phyloP scores from a whole-genome alignment of 176 grass and related monocot genomes.

The Leersia perrieri region DNA sequence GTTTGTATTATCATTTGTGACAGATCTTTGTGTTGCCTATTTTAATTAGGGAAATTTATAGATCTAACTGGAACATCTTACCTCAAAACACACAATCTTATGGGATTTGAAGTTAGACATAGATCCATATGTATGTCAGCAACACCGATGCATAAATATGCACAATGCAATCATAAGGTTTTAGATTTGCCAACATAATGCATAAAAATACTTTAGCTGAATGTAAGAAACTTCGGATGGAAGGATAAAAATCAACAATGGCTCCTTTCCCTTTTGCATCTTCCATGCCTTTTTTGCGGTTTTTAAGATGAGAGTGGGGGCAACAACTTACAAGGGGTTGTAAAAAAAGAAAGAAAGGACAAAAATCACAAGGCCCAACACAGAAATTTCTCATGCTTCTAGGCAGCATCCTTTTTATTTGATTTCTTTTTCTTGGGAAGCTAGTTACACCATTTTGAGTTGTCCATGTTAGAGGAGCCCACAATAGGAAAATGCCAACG shows the following conservation, averaged over 20 bases:
- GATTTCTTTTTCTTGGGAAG: constrained; percentile 35
- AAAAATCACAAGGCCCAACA: constrained; percentile 44
- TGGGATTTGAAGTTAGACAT: constrained; percentile 13
- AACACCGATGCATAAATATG: not conserved
- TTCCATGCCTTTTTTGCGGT: constrained; percentile 33
- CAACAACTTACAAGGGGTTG: constrained; percentile 34
- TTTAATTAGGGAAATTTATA: not conserved
- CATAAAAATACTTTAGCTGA: not conserved
- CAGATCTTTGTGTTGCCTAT: not conserved
- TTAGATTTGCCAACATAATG: constrained; percentile 24
- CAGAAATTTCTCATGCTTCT: constrained; percentile 47
- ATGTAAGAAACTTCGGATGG: constrained; percentile 22
- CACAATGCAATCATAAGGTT: constrained; percentile 4
- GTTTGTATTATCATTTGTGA: not conserved
- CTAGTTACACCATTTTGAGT: constrained; percentile 41
- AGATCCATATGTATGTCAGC: constrained; percentile 46
- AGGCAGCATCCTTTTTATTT: constrained; percentile 43
- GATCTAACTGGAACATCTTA: not conserved
- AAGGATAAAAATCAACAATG: constrained; percentile 11
- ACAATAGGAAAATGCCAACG: constrained; percentile 43
- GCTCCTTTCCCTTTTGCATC: not conserved
- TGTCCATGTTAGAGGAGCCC: constrained; percentile 54
- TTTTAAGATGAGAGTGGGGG: constrained; percentile 42
- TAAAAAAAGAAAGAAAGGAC: constrained; percentile 27
- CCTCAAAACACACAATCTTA: constrained; percentile 26